Evolutionary conservation across 148 eudicot genomes (phyloP), one percentile per base, ranked within the genome.

Genomic region (Chenopodium suecicum): DNA sequence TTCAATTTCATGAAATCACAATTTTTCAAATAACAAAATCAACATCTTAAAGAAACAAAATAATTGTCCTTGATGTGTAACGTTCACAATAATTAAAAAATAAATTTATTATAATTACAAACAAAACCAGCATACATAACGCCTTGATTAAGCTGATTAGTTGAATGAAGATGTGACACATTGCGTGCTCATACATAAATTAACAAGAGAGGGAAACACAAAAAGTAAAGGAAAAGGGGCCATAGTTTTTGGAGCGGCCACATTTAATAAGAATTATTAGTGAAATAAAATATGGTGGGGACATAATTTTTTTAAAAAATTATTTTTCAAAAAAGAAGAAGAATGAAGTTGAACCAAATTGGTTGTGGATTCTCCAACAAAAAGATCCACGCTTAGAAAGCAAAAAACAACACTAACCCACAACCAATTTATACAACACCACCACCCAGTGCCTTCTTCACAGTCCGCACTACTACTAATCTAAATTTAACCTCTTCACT

Each of bases 311-410:
- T 60, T 41, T 46, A 0, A 27, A 27, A 31, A 50, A 9, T 50
- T 50, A 50, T 10, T 50, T 50, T 50, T 50, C 16, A 25, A 17
- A 19, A 73, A 79, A 66, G 65, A 85, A 19, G 84, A 83, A 76
- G 77, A 82, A 89, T 89, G 91, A 84, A 88, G 89, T 83, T 83
- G 88, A 86, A 80, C 88, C 87, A 89, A 80, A 83, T 81, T 85
- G 85, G 86, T 87, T 89, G 93, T 92, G 90, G 94, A 92, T 90
- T 89, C 92, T 89, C 94, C 95, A 91, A 94, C 95, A 86, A 90
- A 91, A 86, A 82, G 84, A 89, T 79, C 88, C 95, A 94, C 98
- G 95, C 98, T 91, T 91, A 85, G 80, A 91, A 93, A 91, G 97
- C 85, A 56, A 86, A 81, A 87, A 62, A 62, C 78, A 78, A 62